phyloP scores from a whole-genome alignment of 1,139 yeast genomes.

The Citeromyces hawaiiensis region DNA sequence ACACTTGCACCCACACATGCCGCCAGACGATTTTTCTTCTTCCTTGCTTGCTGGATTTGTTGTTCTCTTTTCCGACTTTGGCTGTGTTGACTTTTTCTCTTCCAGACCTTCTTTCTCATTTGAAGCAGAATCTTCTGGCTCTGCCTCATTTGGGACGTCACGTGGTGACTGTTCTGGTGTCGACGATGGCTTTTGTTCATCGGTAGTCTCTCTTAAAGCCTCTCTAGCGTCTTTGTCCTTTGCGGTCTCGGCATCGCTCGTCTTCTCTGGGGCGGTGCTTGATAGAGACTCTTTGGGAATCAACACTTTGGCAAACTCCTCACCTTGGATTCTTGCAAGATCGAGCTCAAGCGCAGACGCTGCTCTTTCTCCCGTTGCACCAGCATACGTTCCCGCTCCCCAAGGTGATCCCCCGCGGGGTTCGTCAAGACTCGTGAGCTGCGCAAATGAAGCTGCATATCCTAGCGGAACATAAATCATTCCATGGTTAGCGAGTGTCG shows the following conservation, averaged over 20 bases:
- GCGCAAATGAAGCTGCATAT: conserved; percentile 48
- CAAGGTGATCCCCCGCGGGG: conserved; percentile 78
- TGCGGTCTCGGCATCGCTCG: not conserved
- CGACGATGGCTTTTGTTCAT: not conserved
- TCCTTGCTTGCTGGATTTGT: not conserved
- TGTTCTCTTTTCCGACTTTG: not conserved
- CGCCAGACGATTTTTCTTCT: not conserved
- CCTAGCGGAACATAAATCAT: conserved; percentile 73
- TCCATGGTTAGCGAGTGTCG: conserved; percentile 70
- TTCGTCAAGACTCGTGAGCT: conserved; percentile 47
- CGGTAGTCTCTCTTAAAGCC: not conserved
- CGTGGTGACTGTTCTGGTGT: not conserved
- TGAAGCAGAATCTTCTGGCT: not conserved
- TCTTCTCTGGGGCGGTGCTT: not conserved
- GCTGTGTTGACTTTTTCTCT: not conserved
- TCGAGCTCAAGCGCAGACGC: conserved; percentile 55
- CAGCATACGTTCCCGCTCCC: conserved; percentile 84
- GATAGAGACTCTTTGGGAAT: conserved; percentile 14
- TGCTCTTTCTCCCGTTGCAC: conserved; percentile 66
- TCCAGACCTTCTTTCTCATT: not conserved
- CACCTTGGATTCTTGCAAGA: conserved; percentile 53
- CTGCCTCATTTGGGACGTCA: not conserved
- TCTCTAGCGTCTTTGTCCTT: not conserved
- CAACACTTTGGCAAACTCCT: conserved; percentile 33
- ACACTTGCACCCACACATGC: not conserved